Evolutionary conservation across 139 green algal species (phyloP), one percentile per base, ranked within the genome.

Genomic region (Closterium sp.): DNA sequence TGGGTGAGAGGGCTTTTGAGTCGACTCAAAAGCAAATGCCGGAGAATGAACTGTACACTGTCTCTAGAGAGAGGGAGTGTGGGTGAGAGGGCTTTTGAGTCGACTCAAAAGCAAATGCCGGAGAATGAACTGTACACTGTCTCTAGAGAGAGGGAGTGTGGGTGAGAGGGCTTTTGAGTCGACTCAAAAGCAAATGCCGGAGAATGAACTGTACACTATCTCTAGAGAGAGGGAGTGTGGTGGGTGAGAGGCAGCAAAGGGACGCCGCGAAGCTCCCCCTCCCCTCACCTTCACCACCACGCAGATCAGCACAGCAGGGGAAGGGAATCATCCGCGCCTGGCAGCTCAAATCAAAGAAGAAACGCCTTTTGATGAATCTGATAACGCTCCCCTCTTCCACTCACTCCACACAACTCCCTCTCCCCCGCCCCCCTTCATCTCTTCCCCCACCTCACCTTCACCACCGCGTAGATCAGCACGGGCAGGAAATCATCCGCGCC

Each of bases 351-450:
- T n/a, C n/a, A n/a, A n/a, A n/a, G n/a, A n/a, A n/a, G n/a, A n/a
- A n/a, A n/a, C n/a, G n/a, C n/a, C n/a, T n/a, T n/a, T n/a, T n/a
- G n/a, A n/a, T n/a, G n/a, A n/a, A n/a, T n/a, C n/a, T n/a, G n/a
- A n/a, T n/a, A n/a, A n/a, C n/a, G n/a, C 45, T 1, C 45, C 45
- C 45, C 45, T 3, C 32, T 3, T 38, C 32, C 32, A 38, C 32
- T 38, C 32, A 38, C 32, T 38, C 3, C 32, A 38, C 32, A 38
- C 32, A 7, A 7, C 45, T 70, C 11, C 45, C 45, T 21, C 19
- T 3, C 17, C 62, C 7, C 42, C 42, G 3, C 85, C 13, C 70
- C 88, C 92, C 92, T 95, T 95, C 42, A 99, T 50, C 38, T 9
- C 38, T 9, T 9, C 38, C 38, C 38, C 34, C 34, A 42, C 70